Percentiles rank a stretch among this genome's conserved stretches.
Evolutionary conservation across 768 basidiomycete genomes (phyloP).

Genomic region (Gymnopilus junonius): DNA sequence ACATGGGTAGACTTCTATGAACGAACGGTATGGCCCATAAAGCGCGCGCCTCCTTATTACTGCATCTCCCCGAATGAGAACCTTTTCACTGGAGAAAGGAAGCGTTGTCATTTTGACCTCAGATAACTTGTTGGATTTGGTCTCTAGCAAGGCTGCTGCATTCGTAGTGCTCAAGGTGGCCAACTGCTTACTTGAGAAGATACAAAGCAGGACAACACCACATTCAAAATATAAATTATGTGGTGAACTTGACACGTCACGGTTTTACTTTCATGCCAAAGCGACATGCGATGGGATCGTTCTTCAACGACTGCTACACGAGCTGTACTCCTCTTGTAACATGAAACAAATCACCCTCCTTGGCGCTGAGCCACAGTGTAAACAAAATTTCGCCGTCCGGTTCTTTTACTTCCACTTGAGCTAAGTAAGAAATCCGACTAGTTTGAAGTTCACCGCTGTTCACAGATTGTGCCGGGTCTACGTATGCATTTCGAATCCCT

Average conservation of each 20-base stretch:
- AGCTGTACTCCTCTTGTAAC: too few relatives aligned
- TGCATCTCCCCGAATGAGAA: slow-evolving; percentile 53
- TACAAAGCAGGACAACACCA: slow-evolving; percentile 23
- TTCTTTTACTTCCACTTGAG: background rate
- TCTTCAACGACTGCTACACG: too few relatives aligned
- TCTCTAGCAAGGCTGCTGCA: slow-evolving; percentile 52
- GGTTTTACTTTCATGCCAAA: background rate
- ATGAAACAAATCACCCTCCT: too few relatives aligned
- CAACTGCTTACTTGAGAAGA: slow-evolving; percentile 29
- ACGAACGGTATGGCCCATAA: slow-evolving; percentile 48
- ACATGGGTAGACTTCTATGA: slow-evolving; percentile 38
- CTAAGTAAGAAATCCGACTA: too few relatives aligned
- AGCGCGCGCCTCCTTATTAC: slow-evolving; percentile 67
- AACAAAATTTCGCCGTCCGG: background rate
- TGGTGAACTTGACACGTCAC: background rate
- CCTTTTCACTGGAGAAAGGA: slow-evolving; percentile 37
- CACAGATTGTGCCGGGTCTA: background rate
- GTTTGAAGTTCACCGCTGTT: background rate
- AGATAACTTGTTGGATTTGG: slow-evolving; percentile 60
- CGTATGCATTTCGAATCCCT: background rate
- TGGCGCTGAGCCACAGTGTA: background rate
- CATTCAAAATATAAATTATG: slow-evolving; percentile 10
- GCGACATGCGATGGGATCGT: background rate
- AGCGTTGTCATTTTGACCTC: slow-evolving; percentile 55
- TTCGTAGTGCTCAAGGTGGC: slow-evolving; percentile 40